phyloP scores from a whole-genome alignment of 352 stramenopile species.

The Globisporangium paddicum region DNA sequence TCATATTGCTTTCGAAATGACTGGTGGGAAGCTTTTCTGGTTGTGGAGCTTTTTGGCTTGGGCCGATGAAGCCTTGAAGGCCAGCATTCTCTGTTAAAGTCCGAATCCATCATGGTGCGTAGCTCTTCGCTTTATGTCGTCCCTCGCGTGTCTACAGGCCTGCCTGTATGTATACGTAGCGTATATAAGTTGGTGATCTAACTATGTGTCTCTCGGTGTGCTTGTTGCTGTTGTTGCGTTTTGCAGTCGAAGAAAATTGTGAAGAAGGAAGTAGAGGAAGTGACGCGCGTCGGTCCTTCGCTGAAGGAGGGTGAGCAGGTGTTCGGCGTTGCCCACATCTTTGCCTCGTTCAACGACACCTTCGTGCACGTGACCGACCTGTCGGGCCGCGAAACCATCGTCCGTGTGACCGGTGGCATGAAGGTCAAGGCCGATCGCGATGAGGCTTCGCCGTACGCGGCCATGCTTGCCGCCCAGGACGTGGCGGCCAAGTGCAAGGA shows the following conservation, averaged over 20 bases:
- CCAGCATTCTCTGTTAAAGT: constrained; percentile 74
- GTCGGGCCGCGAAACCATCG: constrained; percentile 98
- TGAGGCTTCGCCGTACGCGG: constrained; percentile 99
- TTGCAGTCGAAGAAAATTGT: constrained; percentile 78
- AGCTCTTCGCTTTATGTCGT: constrained; percentile 1
- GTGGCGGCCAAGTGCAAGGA: constrained; percentile 97
- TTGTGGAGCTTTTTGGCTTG: not conserved
- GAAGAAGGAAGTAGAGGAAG: constrained; percentile 91
- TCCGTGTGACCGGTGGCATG: constrained; percentile 99
- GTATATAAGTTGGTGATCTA: not conserved
- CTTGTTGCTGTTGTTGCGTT: not conserved
- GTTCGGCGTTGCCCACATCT: constrained; percentile 99
- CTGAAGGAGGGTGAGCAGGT: constrained; percentile 97
- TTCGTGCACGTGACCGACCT: constrained; percentile 99
- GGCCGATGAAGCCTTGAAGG: not conserved
- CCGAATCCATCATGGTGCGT: constrained; percentile 85
- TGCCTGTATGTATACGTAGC: not conserved
- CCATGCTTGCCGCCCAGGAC: constrained; percentile 99
- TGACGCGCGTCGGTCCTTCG: constrained; percentile 91
- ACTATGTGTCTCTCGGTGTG: not conserved
- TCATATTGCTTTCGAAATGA: too few species aligned
- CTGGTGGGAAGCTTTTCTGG: too few species aligned
- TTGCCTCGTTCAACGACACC: constrained; percentile 99
- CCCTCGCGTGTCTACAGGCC: not conserved
- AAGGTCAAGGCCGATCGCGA: constrained; percentile 99